A percentile compares a stretch with the other conserved stretches of the same genome.
Evolutionary conservation across 2,329 filamentous ascomycete species (phyloP).

Genomic region (Fragosphaeria purpurea): DNA sequence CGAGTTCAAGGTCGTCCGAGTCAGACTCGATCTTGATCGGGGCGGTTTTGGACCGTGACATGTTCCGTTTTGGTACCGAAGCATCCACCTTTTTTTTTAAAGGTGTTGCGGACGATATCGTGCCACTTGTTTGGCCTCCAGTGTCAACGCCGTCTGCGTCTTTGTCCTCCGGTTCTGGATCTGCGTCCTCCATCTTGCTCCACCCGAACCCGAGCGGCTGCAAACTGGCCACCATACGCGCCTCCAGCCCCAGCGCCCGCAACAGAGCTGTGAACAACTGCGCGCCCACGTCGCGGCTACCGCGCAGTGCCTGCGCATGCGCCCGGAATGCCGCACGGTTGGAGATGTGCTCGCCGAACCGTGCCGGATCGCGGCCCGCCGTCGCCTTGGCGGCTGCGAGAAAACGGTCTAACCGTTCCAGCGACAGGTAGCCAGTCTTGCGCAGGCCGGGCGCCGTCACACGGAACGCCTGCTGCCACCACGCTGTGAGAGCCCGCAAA

Average conservation of each 20-base stretch:
- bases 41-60: not conserved
- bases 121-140: too few relatives aligned
- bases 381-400: conserved; percentile 53
- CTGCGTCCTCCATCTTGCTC: conserved; percentile 75
- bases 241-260: conserved; percentile 69
- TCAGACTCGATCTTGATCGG: not conserved
- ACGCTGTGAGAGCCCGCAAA: conserved; percentile 65
- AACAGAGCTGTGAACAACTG: conserved; percentile 84
- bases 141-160: conserved; percentile 7
- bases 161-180: conserved; percentile 33
- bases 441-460: conserved; percentile 69
- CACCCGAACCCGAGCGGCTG: conserved; percentile 86
- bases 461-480: conserved; percentile 80
- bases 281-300: conserved; percentile 78
- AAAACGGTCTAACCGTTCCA: conserved; percentile 64
- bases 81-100: not conserved
- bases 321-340: conserved; percentile 57
- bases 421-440: conserved; percentile 81
- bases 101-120: conserved; percentile 9
- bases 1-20: conserved; percentile 26
- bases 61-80: not conserved
- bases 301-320: conserved; percentile 58
- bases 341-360: conserved; percentile 69
- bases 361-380: conserved; percentile 24
- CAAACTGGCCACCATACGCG: conserved; percentile 72